Base-by-base conservation (phyloP, 2,329 filamentous ascomycete genomes). In the Alternaria dauci region DNA sequence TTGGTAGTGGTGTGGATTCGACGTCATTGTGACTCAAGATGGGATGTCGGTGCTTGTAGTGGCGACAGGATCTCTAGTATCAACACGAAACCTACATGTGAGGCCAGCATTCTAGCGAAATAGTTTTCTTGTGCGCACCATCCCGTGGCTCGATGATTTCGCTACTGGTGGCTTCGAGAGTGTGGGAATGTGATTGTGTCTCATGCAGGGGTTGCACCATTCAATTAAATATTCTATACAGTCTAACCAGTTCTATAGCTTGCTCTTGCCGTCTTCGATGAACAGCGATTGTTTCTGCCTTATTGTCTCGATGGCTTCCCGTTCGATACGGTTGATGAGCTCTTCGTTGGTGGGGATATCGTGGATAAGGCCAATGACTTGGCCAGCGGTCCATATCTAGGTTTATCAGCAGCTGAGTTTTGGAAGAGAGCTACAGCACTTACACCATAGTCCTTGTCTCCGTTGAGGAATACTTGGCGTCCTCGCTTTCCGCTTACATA, bases 341-440 rank as follows among this genome's bases (percentile, higher is more conserved):
- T 78, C 81, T 36, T 77, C 76, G 66, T 83, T 84, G 1, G 81
- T 82, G 1, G 82, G 82, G 34, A 84, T 81, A 59, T 84, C 82
- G 59, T 85, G 81, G 62, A 85, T 85, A 14, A 85, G 72, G 8
- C 83, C 83, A 50, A 99, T 97, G 68, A 98, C 94, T 78, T 97
- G 94, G 11, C 95, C 95, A 8, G 94, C 93, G 20, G 95, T 98
- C 95, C 95, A 99, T 39, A 97, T 91, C 91, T 94, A 71, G n/a
- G 23, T n/a, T 23, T 51, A 67, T 69, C 58, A 63, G 58, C 43
- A 28, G n/a, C 20, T 14, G 7, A 8, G 25, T 32, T 38, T 16
- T 43, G 4, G 20, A 41, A 2, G 16, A n/a, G 18, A 25, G 26
- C 5, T 0, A 18, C 18, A 5, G n/a, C 8, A 73, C 74, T 69